Evolutionary conservation across 805 yeast genomes (phyloP).

Genomic region (Alloascoidea hylecoeti): DNA sequence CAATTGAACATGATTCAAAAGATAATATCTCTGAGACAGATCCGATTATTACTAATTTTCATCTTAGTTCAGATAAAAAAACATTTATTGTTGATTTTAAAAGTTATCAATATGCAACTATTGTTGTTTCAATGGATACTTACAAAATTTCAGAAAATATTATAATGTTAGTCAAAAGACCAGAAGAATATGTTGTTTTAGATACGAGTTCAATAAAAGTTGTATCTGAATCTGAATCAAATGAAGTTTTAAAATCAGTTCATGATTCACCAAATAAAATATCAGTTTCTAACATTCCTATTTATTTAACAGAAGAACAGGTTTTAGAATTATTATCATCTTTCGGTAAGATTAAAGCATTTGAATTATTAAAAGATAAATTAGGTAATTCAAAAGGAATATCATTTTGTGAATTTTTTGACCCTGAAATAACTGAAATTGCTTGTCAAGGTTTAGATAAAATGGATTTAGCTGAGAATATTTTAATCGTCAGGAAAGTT

Average conservation of each 20-base stretch:
- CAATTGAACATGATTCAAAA: constrained; percentile 4
- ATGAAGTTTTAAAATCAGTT: constrained; percentile 18
- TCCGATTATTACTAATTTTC: constrained; percentile 1
- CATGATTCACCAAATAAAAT: constrained; percentile 32
- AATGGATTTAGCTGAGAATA: constrained; percentile 21
- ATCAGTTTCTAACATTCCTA: constrained; percentile 29
- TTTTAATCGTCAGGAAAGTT: constrained; percentile 21
- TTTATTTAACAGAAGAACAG: constrained; percentile 25
- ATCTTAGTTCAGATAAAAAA: constrained; percentile 6
- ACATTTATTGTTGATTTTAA: constrained; percentile 36
- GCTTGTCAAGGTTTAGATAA: constrained; percentile 20
- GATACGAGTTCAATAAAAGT: constrained; percentile 7
- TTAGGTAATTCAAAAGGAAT: constrained; percentile 40
- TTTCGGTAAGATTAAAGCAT: constrained; percentile 23
- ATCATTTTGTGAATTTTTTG: constrained; percentile 36
- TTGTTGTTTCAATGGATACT: constrained; percentile 27
- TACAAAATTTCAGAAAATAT: constrained; percentile 18
- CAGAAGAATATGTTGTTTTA: constrained; percentile 28
- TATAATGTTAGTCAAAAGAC: constrained; percentile 23
- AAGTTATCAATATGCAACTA: constrained; percentile 38
- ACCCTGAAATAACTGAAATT: constrained; percentile 11
- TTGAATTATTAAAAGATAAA: constrained; percentile 30
- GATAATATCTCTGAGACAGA: constrained; percentile 12
- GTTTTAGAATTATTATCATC: constrained; percentile 25
- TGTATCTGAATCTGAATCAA: constrained; percentile 6